Conservation (phyloP, 148 eudicot genomes). For the Camellia japonica region DNA sequence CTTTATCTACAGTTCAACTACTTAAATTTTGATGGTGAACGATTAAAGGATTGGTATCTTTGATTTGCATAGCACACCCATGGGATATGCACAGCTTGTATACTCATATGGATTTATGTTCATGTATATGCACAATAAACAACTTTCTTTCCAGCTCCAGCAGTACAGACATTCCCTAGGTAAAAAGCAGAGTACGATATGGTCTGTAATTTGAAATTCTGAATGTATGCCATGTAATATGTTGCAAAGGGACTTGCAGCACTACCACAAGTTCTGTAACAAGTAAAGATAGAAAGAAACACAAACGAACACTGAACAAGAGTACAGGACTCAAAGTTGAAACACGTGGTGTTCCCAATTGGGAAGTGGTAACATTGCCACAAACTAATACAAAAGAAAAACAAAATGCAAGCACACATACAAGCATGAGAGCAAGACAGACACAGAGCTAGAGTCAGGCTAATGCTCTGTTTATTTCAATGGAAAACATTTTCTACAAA, state of each 20-base stretch:
- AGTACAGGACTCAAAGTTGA: background rate
- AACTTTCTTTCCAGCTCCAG: slow-evolving; percentile 2
- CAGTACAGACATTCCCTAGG: background rate
- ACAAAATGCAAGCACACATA: background rate
- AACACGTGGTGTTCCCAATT: background rate
- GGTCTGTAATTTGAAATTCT: background rate
- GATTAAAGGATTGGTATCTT: too few species aligned
- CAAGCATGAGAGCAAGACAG: background rate
- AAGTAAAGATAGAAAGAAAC: background rate
- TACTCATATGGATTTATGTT: background rate
- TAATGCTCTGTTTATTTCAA: too few species aligned
- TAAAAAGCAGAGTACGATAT: background rate
- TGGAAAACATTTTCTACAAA: too few species aligned
- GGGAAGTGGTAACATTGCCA: background rate
- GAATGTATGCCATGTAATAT: background rate
- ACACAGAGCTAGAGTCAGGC: too few species aligned
- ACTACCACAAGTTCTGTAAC: background rate
- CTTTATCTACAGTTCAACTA: too few species aligned
- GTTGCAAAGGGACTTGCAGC: background rate
- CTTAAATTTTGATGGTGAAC: too few species aligned
- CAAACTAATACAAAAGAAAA: background rate
- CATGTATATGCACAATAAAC: background rate
- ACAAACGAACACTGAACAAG: background rate
- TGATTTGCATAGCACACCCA: too few species aligned
- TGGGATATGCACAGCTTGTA: too few species aligned